A percentile compares a stretch with the other conserved stretches of the same genome.
These are phyloP conservation scores for Globisporangium nodosum DNA, from an alignment of 352 stramenopile genomes.

Conservation along the genomic window DNA sequence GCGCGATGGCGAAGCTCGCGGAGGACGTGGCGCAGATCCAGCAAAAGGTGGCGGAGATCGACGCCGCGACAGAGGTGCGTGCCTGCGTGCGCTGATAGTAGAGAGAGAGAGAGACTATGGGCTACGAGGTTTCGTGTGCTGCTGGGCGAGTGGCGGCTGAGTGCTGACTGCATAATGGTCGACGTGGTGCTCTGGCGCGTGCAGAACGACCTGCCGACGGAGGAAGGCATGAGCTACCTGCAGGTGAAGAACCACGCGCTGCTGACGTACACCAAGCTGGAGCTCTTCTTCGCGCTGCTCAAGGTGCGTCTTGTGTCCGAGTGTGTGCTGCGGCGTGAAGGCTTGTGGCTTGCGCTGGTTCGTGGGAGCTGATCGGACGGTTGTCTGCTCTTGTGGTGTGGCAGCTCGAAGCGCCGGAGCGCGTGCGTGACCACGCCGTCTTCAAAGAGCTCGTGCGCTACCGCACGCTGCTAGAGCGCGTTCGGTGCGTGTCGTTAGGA, in stretches of 20 bases:
- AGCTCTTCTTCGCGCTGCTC: conserved; percentile 80
- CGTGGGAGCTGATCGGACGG: not conserved
- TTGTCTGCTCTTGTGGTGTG: not conserved
- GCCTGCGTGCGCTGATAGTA: not conserved
- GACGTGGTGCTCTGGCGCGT: not conserved
- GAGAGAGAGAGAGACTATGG: not conserved
- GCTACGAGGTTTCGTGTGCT: not conserved
- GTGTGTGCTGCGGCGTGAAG: not conserved
- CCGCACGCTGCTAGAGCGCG: conserved; percentile 78
- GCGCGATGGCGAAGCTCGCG: conserved; percentile 44
- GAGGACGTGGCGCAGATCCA: conserved; percentile 52
- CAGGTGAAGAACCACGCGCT: conserved; percentile 88
- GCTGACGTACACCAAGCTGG: conserved; percentile 83
- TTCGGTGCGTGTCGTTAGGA: conserved; percentile 30
- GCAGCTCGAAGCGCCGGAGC: conserved; percentile 61
- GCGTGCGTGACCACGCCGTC: conserved; percentile 69
- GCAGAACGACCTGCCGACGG: conserved; percentile 53
- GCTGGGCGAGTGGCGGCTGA: no score
- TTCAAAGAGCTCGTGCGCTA: conserved; percentile 86
- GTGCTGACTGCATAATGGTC: not conserved
- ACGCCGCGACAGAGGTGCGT: conserved; percentile 37
- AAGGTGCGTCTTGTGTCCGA: conserved; percentile 30
- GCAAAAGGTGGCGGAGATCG: conserved; percentile 44
- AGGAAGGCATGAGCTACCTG: conserved; percentile 68
- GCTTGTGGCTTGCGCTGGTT: not conserved